A percentile compares a stretch with the other conserved stretches of the same genome.
Evolutionary conservation across 1,284 basidiomycete species (phyloP).

Genomic region (Pseudozyma hubeiensis): DNA sequence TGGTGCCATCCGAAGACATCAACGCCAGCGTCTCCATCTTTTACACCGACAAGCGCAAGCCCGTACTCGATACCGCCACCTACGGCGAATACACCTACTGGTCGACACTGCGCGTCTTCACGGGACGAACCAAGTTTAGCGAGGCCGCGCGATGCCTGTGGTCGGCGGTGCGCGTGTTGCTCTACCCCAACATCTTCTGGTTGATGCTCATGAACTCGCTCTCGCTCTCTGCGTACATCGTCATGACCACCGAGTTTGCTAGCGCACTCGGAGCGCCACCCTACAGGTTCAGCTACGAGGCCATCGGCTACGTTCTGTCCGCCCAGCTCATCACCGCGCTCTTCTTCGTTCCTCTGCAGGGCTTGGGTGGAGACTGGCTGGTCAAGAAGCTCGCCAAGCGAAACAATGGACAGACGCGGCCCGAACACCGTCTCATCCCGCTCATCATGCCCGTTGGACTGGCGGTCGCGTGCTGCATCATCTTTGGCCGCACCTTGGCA

Average conservation of each 20-base stretch:
- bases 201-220: slow-evolving; percentile 12
- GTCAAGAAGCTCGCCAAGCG: slow-evolving; percentile 4
- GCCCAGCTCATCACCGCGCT: slow-evolving; percentile 1
- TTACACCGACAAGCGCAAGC: slow-evolving; percentile 17
- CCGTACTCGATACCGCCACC: slow-evolving; percentile 2
- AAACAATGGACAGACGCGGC: slow-evolving; percentile 4
- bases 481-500: slow-evolving; percentile 4
- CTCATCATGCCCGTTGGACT: slow-evolving; percentile 1
- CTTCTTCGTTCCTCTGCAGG: slow-evolving; percentile 6
- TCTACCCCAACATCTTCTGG: slow-evolving; percentile 6
- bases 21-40: slow-evolving; percentile 4
- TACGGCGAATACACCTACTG: slow-evolving; percentile 6
- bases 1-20: slow-evolving; percentile 8
- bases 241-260: slow-evolving; percentile 11
- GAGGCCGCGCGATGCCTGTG: slow-evolving; percentile 5
- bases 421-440: slow-evolving; percentile 9
- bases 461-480: slow-evolving; percentile 2
- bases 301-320: slow-evolving; percentile 1
- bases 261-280: slow-evolving; percentile 4
- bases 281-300: slow-evolving; percentile 5
- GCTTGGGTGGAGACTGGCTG: slow-evolving; percentile 2
- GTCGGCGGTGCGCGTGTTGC: slow-evolving; percentile 1
- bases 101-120: slow-evolving; percentile 6
- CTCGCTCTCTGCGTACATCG: slow-evolving; percentile 5
- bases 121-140: background rate